phyloP scores from a whole-genome alignment of 1,284 basidiomycete genomes.

The Ganoderma lucidum region DNA sequence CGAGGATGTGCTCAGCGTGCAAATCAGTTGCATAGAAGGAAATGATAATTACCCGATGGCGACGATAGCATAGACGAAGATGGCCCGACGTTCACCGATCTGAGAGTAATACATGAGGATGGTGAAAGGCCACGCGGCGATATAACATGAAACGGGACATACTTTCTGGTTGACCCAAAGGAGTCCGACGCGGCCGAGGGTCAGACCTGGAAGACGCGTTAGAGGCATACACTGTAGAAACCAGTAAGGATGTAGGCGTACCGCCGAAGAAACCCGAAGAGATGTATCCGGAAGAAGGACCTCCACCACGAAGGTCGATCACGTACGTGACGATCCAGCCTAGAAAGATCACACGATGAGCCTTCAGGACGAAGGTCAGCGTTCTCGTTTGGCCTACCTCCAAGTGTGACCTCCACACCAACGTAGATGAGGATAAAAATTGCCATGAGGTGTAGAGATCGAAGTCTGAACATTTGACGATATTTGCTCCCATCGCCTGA shows the following conservation, averaged over 20 bases:
- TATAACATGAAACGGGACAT: not conserved
- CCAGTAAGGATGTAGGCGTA: conserved; percentile 31
- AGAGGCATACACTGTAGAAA: too few relatives aligned
- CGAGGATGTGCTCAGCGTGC: not conserved
- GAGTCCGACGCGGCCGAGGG: conserved; percentile 52
- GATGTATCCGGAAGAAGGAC: conserved; percentile 56
- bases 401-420: conserved; percentile 56
- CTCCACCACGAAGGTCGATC: conserved; percentile 52
- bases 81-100: conserved; percentile 53
- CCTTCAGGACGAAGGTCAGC: not conserved
- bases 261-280: conserved; percentile 61
- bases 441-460: conserved; percentile 51
- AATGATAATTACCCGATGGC: conserved; percentile 43
- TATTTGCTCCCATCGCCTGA: conserved; percentile 42
- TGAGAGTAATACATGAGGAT: conserved; percentile 22
- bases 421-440: conserved; percentile 56
- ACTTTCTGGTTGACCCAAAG: conserved; percentile 60
- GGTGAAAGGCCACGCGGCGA: not conserved
- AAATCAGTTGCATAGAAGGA: not conserved
- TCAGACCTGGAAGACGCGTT: conserved; percentile 44
- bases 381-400: conserved; percentile 40
- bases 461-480: conserved; percentile 48
- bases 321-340: conserved; percentile 64
- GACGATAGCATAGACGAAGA: conserved; percentile 47
- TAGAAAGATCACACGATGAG: conserved; percentile 24